These are phyloP conservation scores for Pluteus cervinus DNA, from an alignment of 768 basidiomycete genomes.

Conservation along the genomic window DNA sequence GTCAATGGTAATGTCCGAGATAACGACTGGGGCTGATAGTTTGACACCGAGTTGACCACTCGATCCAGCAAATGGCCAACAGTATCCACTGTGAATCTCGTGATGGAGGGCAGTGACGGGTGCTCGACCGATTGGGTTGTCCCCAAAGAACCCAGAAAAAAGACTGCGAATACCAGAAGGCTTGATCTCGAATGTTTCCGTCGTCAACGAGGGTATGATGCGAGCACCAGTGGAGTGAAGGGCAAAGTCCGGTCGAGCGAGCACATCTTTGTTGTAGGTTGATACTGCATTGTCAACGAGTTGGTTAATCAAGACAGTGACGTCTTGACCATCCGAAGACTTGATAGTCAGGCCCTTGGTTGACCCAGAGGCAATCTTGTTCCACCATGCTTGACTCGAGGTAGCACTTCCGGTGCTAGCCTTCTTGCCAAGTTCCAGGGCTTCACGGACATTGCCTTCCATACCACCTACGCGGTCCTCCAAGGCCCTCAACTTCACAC, in stretches of 20 bases:
- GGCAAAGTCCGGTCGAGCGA: conserved; percentile 83
- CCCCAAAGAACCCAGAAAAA: conserved; percentile 52
- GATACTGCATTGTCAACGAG: conserved; percentile 76
- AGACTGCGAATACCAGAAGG: conserved; percentile 44
- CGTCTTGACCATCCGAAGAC: conserved; percentile 67
- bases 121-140: conserved; percentile 64
- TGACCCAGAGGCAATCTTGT: conserved; percentile 43
- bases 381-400: conserved; percentile 51
- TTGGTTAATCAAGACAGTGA: conserved; percentile 60
- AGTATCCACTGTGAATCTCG: conserved; percentile 76
- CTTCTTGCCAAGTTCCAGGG: conserved; percentile 59
- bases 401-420: conserved; percentile 28
- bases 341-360: conserved; percentile 57
- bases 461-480: conserved; percentile 59
- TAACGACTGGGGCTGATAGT: conserved; percentile 66
- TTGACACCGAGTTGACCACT: conserved; percentile 80
- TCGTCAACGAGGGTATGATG: conserved; percentile 79
- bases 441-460: conserved; percentile 65
- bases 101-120: conserved; percentile 88
- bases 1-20: conserved; percentile 81
- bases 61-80: conserved; percentile 87
- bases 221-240: conserved; percentile 76
- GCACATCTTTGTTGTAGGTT: conserved; percentile 62
- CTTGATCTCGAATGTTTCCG: conserved; percentile 65
- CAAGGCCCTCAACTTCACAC: conserved; percentile 43